Conservation (phyloP, 768 basidiomycete genomes). For the Hortiboletus campestris region DNA sequence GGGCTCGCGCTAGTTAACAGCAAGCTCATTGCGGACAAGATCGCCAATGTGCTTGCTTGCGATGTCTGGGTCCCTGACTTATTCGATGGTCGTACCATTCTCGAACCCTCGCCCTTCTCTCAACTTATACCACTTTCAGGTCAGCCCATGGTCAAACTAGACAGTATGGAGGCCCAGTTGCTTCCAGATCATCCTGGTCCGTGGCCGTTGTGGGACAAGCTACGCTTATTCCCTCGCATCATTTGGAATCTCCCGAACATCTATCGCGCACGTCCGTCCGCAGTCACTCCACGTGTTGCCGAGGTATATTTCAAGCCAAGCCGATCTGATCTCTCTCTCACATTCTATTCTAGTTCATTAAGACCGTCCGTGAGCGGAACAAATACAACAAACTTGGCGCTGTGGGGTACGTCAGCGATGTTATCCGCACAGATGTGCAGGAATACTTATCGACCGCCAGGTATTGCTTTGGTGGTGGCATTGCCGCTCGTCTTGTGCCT, state of each 20-base stretch:
- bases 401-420: conserved; percentile 35
- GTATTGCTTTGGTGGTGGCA: conserved; percentile 38
- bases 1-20: conserved; percentile 51
- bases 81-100: conserved; percentile 44
- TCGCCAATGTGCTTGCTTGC: conserved; percentile 47
- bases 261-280: conserved; percentile 24
- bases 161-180: conserved; percentile 27
- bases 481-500: conserved; percentile 29
- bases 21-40: conserved; percentile 56
- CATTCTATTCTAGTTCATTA: conserved; percentile 32
- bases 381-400: conserved; percentile 41
- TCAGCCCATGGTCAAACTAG: conserved; percentile 25
- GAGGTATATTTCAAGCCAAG: conserved; percentile 17
- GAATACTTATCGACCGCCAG: conserved; percentile 19
- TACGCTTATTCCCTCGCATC: conserved; percentile 16
- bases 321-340: neutral
- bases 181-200: conserved; percentile 31
- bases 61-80: conserved; percentile 67
- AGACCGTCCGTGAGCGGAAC: conserved; percentile 36
- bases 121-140: conserved; percentile 18
- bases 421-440: neutral
- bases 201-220: conserved; percentile 13
- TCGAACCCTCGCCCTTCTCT: neutral
- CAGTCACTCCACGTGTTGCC: conserved; percentile 26
- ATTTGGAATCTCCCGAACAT: conserved; percentile 22